Percentiles rank a stretch among this genome's conserved stretches.
Evolutionary conservation across 139 green algal species (phyloP).

Genomic region (Asterochloris erici): DNA sequence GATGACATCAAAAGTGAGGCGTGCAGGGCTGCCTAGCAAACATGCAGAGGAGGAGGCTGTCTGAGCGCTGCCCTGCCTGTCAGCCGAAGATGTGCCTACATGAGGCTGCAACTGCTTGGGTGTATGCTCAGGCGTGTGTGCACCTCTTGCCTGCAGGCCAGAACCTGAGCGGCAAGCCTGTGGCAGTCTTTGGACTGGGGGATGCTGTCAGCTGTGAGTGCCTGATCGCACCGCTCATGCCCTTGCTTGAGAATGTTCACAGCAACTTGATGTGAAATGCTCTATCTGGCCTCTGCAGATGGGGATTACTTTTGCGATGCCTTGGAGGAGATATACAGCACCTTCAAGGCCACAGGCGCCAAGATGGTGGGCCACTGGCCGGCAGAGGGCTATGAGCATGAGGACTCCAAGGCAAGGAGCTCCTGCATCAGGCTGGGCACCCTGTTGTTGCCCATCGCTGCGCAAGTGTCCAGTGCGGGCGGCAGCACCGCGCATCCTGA

Average conservation of each 20-base stretch:
- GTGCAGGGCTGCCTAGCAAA: background rate
- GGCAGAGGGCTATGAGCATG: conserved; percentile 25
- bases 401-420: conserved; percentile 23
- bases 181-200: conserved; percentile 31
- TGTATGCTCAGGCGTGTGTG: too few relatives aligned
- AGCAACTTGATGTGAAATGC: background rate
- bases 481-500: background rate
- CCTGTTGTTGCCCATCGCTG: background rate
- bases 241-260: background rate
- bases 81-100: too few relatives aligned
- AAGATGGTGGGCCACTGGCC: conserved; percentile 35
- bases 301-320: conserved; percentile 28
- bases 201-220: conserved; percentile 14
- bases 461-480: too few relatives aligned
- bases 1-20: conserved; percentile 18
- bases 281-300: background rate
- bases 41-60: background rate
- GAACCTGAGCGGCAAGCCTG: conserved; percentile 17
- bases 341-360: conserved; percentile 24
- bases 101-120: too few relatives aligned
- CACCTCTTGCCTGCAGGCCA: conserved; percentile 10
- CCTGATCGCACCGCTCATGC: background rate
- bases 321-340: conserved; percentile 29
- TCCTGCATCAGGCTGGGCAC: background rate
- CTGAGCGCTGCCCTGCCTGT: too few relatives aligned